Percentiles rank a stretch among this genome's conserved stretches.
Conservation (phyloP, 192 early-diverging fungal genomes). For the Coemansia sp. region DNA sequence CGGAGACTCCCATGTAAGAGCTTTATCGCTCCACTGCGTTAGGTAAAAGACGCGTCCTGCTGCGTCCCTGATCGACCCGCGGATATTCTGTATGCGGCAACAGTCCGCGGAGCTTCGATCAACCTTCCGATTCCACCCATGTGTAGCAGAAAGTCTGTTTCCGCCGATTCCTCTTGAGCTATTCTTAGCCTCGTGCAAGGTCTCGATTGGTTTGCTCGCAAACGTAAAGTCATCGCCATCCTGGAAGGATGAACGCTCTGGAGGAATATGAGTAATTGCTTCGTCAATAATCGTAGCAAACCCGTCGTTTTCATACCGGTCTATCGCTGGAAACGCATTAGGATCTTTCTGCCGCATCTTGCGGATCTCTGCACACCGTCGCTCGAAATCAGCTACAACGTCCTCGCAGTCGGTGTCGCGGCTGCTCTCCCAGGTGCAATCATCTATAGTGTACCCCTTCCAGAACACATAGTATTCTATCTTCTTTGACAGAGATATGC, state of each 20-base stretch:
- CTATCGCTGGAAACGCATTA: not conserved
- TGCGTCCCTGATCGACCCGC: slow-evolving; percentile 14
- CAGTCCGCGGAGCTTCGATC: not conserved
- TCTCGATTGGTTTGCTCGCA: not conserved
- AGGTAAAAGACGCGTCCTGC: slow-evolving; percentile 26
- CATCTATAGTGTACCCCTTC: slow-evolving; percentile 19
- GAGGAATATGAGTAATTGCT: slow-evolving; percentile 13
- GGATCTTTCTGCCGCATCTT: not conserved
- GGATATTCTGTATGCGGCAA: slow-evolving; percentile 8
- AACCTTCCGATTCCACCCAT: slow-evolving; percentile 25
- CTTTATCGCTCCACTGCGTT: slow-evolving; percentile 30
- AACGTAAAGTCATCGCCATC: slow-evolving; percentile 38
- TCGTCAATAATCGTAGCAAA: slow-evolving; percentile 37
- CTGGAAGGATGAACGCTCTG: slow-evolving; percentile 13
- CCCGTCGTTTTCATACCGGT: slow-evolving; percentile 37
- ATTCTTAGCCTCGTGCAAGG: not conserved
- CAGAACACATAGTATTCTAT: slow-evolving; percentile 39
- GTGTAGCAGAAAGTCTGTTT: slow-evolving; percentile 13
- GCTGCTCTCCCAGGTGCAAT: slow-evolving; percentile 25
- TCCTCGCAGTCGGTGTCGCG: slow-evolving; percentile 8
- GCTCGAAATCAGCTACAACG: slow-evolving; percentile 32
- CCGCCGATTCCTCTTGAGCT: not conserved
- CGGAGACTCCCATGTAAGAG: slow-evolving; percentile 25
- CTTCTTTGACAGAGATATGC: slow-evolving; percentile 18
- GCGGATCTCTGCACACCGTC: slow-evolving; percentile 21